A percentile compares a stretch with the other conserved stretches of the same genome.
These are phyloP conservation scores for Violaceomyces palustris DNA, from an alignment of 1,284 basidiomycete genomes.

Conservation along the genomic window DNA sequence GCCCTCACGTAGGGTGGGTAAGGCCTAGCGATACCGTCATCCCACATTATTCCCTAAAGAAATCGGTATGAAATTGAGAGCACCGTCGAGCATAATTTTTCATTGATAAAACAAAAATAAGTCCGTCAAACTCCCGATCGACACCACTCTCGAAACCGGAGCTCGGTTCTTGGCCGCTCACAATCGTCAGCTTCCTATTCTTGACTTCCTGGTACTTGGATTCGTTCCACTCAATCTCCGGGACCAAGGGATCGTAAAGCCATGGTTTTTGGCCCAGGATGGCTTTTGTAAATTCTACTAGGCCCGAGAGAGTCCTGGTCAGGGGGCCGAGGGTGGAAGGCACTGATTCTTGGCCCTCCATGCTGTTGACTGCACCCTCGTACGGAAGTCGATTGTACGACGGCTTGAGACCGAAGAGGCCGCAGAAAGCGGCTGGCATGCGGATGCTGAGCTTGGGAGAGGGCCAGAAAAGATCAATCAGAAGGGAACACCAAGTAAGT, in stretches of 20 bases:
- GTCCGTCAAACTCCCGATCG: too few species aligned
- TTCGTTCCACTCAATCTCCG: constrained; percentile 66
- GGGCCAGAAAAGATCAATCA: constrained; percentile 16
- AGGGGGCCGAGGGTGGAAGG: constrained; percentile 70
- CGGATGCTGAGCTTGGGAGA: constrained; percentile 51
- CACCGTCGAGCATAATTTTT: too few species aligned
- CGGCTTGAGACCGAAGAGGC: constrained; percentile 67
- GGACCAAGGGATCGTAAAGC: constrained; percentile 63
- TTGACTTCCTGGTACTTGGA: constrained; percentile 58
- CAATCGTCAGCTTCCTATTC: constrained; percentile 21
- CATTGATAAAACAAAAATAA: too few species aligned
- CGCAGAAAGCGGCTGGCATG: constrained; percentile 65
- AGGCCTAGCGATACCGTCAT: constrained; percentile 54
- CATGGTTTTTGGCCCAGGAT: constrained; percentile 64
- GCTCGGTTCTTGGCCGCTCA: too few species aligned
- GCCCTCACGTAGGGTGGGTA: constrained; percentile 53
- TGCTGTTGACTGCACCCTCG: constrained; percentile 55
- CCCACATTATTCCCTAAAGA: constrained; percentile 52
- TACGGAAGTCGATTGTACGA: constrained; percentile 69
- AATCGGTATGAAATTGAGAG: constrained; percentile 36
- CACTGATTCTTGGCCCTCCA: constrained; percentile 64
- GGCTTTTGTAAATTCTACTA: constrained; percentile 64
- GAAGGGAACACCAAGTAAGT: too few species aligned
- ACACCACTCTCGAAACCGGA: too few species aligned
- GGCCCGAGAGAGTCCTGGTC: constrained; percentile 59